These are phyloP conservation scores for Microsporum audouinii DNA, from an alignment of 2,329 filamentous ascomycete species.

Conservation along the genomic window DNA sequence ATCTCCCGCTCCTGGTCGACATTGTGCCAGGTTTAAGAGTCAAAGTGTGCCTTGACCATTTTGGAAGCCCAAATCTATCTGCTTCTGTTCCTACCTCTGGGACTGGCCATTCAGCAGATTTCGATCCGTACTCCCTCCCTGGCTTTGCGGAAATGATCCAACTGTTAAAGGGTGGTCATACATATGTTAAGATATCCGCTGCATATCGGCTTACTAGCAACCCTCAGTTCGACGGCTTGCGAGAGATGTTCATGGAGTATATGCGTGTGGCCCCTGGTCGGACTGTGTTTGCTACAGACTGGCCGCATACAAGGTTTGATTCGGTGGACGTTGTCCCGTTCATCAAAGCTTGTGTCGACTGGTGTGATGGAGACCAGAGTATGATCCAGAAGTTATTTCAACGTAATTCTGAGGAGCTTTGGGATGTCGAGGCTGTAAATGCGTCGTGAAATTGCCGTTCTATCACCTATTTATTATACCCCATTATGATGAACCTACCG, in stretches of 20 bases:
- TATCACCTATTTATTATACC: too few relatives aligned
- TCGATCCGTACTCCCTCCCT: slow-evolving; percentile 36
- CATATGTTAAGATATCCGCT: slow-evolving; percentile 49
- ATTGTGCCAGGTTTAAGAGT: slow-evolving; percentile 41
- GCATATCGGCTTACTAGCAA: slow-evolving; percentile 45
- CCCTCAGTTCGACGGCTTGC: slow-evolving; percentile 35
- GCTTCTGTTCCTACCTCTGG: slow-evolving; percentile 2
- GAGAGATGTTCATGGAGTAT: slow-evolving; percentile 41
- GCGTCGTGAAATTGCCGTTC: background rate
- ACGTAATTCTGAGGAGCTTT: slow-evolving; percentile 45
- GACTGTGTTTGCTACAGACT: slow-evolving; percentile 51
- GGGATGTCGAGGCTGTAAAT: slow-evolving; percentile 20
- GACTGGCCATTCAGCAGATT: slow-evolving; percentile 13
- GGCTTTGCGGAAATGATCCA: slow-evolving; percentile 42
- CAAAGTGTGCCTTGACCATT: slow-evolving; percentile 49
- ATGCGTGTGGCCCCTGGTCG: slow-evolving; percentile 35
- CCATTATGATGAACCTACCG: background rate
- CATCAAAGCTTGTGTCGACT: slow-evolving; percentile 43
- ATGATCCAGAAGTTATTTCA: slow-evolving; percentile 44
- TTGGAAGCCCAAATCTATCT: slow-evolving; percentile 40
- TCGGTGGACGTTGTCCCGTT: slow-evolving; percentile 46
- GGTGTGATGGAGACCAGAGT: slow-evolving; percentile 38
- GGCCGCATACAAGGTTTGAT: slow-evolving; percentile 53
- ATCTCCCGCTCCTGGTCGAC: slow-evolving; percentile 39
- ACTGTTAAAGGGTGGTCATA: slow-evolving; percentile 38